Evolutionary conservation across 805 yeast species (phyloP).

Genomic region (Schwanniomyces sp.): DNA sequence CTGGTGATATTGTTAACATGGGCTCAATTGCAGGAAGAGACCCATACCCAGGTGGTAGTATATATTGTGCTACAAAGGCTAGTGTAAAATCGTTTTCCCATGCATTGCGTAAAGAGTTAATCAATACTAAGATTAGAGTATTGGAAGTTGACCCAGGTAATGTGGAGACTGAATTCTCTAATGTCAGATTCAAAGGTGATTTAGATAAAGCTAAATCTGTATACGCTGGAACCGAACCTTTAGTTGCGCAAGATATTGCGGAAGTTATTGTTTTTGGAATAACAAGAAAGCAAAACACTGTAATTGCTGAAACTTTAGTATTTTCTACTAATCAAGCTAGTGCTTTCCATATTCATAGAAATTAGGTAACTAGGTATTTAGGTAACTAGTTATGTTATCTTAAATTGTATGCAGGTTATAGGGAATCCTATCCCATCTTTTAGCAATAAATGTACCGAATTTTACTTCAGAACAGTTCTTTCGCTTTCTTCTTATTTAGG

Average conservation of each 20-base stretch:
- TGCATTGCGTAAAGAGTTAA: slow-evolving; percentile 71
- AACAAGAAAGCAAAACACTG: slow-evolving; percentile 69
- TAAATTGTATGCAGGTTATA: background rate
- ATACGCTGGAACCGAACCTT: slow-evolving; percentile 67
- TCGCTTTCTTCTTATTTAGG: background rate
- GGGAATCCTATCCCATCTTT: background rate
- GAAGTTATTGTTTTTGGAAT: slow-evolving; percentile 68
- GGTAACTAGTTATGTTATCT: too few relatives aligned
- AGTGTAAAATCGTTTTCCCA: slow-evolving; percentile 72
- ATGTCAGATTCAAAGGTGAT: slow-evolving; percentile 66
- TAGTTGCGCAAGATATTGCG: slow-evolving; percentile 72
- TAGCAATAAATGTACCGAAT: background rate
- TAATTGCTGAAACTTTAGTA: slow-evolving; percentile 76
- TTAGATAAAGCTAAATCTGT: slow-evolving; percentile 58
- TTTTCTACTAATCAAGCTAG: slow-evolving; percentile 87
- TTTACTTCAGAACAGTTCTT: background rate
- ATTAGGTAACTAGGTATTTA: background rate
- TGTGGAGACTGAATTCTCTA: slow-evolving; percentile 75
- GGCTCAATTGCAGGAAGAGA: slow-evolving; percentile 82
- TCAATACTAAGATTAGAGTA: slow-evolving; percentile 67
- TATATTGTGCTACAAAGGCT: slow-evolving; percentile 75
- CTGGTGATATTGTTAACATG: slow-evolving; percentile 71
- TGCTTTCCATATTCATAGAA: slow-evolving; percentile 57
- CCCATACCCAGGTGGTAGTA: slow-evolving; percentile 76
- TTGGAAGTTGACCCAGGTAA: slow-evolving; percentile 78